Evolutionary conservation across 2,329 filamentous ascomycete species (phyloP), one percentile per base, ranked within the genome.

Genomic region (Scorias spongiosa): DNA sequence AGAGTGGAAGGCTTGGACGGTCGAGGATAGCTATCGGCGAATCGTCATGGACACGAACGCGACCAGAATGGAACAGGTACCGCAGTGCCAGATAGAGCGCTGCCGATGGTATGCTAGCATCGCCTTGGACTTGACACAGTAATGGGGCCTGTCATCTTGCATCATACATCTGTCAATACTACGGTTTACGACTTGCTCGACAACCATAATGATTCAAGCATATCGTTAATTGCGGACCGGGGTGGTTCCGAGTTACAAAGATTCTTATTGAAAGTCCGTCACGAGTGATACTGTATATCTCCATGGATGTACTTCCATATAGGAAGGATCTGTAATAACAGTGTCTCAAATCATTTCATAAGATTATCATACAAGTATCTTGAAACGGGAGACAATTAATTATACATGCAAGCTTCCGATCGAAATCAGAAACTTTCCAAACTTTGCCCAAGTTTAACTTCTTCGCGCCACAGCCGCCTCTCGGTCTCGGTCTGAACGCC

Each of bases 401-500:
- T 7, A 26, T 26, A 26, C 20, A 26, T 26, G 4, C 7, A 26
- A 26, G 20, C 20, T 26, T 26, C 4, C 3, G 32, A 4, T n/a
- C n/a, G n/a, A 36, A 5, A 36, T 20, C 17, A 40, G 3, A 32
- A 42, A 15, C 46, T 43, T 44, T 55, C 48, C 43, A 55, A 36
- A 44, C 59, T 59, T 46, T 57, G 51, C n/a, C 59, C 62, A 11
- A 53, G 53, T 51, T 62, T 52, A 10, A 57, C 64, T 58, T 68
- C 70, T 58, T 64, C 58, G 57, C 64, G 69, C 72, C 74, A 78
- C 20, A 69, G 72, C 54, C 61, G 59, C 42, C 75, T 61, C 57
- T 79, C 75, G 47, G 66, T 57, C 38, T 62, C 59, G 8, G 63
- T 60, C 42, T 60, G 56, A 2, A 78, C 72, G 0, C 76, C 76